Evolutionary conservation across 352 stramenopile genomes (phyloP).

Genomic region (Plasmopara viticola): DNA sequence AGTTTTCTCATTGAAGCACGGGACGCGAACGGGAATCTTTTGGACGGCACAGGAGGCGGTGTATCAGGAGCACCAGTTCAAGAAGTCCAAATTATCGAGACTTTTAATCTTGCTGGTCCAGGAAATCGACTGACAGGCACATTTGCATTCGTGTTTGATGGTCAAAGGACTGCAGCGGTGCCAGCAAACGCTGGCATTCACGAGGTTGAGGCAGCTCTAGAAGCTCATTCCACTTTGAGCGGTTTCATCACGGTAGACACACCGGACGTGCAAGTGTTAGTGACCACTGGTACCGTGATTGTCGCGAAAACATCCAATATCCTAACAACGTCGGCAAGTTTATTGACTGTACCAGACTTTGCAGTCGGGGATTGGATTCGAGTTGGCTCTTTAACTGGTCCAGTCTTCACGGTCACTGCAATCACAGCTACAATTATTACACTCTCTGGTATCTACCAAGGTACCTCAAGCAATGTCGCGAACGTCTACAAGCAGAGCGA

Average conservation of each 20-base stretch:
- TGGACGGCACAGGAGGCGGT: slow-evolving; percentile 76
- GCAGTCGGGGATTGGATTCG: slow-evolving; percentile 90
- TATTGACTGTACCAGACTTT: slow-evolving; percentile 50
- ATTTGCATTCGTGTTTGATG: slow-evolving; percentile 74
- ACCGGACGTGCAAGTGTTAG: slow-evolving; percentile 72
- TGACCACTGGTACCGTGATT: slow-evolving; percentile 44
- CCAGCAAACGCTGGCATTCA: slow-evolving; percentile 74
- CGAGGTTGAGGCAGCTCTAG: slow-evolving; percentile 67
- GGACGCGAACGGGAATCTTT: slow-evolving; percentile 87
- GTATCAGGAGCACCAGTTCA: slow-evolving; percentile 41
- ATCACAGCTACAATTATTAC: slow-evolving; percentile 67
- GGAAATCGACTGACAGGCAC: slow-evolving; percentile 43
- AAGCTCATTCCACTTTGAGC: slow-evolving; percentile 65
- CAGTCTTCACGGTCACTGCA: slow-evolving; percentile 80
- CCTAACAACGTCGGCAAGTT: slow-evolving; percentile 47
- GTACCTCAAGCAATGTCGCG: slow-evolving; percentile 31
- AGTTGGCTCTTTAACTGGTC: slow-evolving; percentile 64
- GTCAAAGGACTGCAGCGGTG: slow-evolving; percentile 46
- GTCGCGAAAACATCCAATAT: slow-evolving; percentile 80
- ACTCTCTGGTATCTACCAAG: slow-evolving; percentile 85
- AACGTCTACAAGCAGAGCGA: slow-evolving; percentile 83
- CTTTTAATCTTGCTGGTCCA: slow-evolving; percentile 31
- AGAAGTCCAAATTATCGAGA: slow-evolving; percentile 92
- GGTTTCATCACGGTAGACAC: slow-evolving; percentile 86
- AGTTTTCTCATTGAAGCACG: slow-evolving; percentile 91